Conservation (phyloP, 306 rosid genomes). For the Pyrus bretschneideri region DNA sequence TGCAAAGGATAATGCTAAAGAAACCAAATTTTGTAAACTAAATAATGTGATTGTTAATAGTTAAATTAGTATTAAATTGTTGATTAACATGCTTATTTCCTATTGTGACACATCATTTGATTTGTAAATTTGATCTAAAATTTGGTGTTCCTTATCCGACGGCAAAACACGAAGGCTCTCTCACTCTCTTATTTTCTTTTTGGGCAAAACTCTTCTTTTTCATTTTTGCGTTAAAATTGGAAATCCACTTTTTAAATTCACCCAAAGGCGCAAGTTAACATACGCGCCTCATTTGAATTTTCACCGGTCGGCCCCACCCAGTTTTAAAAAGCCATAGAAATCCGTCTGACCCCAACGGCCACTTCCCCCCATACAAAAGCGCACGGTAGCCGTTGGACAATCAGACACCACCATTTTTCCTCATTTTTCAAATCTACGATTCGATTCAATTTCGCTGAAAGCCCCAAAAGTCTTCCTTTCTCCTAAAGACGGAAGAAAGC, state of each 20-base stretch:
- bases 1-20: too few species aligned
- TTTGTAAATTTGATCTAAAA: too few species aligned
- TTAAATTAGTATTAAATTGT: too few species aligned
- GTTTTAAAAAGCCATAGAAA: neutral
- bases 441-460: neutral
- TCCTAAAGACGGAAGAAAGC: neutral
- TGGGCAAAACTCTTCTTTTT: too few species aligned
- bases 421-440: conserved; percentile 18
- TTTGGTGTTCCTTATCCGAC: too few species aligned
- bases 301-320: neutral
- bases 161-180: too few species aligned
- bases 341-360: conserved; percentile 24
- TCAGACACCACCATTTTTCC: neutral
- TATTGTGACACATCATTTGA: too few species aligned
- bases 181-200: too few species aligned
- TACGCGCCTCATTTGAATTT: conserved; percentile 20
- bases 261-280: too few species aligned
- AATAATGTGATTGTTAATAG: too few species aligned
- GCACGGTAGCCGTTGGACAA: conserved; percentile 26
- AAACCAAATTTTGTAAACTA: too few species aligned
- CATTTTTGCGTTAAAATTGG: neutral
- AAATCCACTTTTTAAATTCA: neutral
- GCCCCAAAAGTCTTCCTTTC: neutral
- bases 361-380: conserved; percentile 9
- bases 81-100: accelerated